Percentiles rank a stretch among this genome's conserved stretches.
Evolutionary conservation across 441 rosid species (phyloP).

Genomic region (Erodium chrysanthum): DNA sequence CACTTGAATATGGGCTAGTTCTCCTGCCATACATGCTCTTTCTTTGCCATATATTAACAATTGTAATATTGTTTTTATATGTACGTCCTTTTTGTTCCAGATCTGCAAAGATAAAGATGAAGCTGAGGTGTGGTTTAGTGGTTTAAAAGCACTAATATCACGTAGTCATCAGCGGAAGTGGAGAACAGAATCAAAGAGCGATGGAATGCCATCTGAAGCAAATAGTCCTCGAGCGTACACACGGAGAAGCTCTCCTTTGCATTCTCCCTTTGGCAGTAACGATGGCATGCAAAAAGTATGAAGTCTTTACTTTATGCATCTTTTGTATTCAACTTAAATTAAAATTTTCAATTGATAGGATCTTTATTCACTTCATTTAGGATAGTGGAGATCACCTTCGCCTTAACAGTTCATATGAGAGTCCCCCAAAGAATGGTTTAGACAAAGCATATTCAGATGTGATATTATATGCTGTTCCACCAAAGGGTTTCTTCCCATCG

Average conservation of each 20-base stretch:
- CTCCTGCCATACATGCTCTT: slow-evolving; percentile 13
- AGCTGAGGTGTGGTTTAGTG: slow-evolving; percentile 31
- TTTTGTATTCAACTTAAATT: slow-evolving; percentile 12
- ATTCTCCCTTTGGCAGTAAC: slow-evolving; percentile 85
- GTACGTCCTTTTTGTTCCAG: slow-evolving; percentile 29
- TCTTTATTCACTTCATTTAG: slow-evolving; percentile 33
- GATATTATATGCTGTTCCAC: slow-evolving; percentile 56
- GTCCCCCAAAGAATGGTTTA: slow-evolving; percentile 77
- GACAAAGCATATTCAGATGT: slow-evolving; percentile 78
- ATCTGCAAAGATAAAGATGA: slow-evolving; percentile 95
- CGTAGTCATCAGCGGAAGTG: slow-evolving; percentile 61
- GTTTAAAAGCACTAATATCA: slow-evolving; percentile 80
- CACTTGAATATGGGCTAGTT: slow-evolving; percentile 17
- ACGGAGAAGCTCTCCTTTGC: slow-evolving; percentile 83
- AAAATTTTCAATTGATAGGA: slow-evolving; percentile 16
- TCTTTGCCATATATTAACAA: slow-evolving; percentile 11
- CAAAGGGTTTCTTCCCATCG: slow-evolving; percentile 66
- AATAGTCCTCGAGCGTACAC: slow-evolving; percentile 85
- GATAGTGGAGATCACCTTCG: slow-evolving; percentile 60
- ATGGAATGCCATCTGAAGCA: slow-evolving; percentile 81
- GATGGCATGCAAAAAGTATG: slow-evolving; percentile 77
- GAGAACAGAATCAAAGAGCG: slow-evolving; percentile 89
- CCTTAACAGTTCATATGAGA: slow-evolving; percentile 74
- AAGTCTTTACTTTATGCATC: slow-evolving; percentile 6
- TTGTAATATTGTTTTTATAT: slow-evolving; percentile 15